A percentile compares a stretch with the other conserved stretches of the same genome.
Conservation (phyloP, 2,329 filamentous ascomycete species). For the Diaporthe aspalathi region DNA sequence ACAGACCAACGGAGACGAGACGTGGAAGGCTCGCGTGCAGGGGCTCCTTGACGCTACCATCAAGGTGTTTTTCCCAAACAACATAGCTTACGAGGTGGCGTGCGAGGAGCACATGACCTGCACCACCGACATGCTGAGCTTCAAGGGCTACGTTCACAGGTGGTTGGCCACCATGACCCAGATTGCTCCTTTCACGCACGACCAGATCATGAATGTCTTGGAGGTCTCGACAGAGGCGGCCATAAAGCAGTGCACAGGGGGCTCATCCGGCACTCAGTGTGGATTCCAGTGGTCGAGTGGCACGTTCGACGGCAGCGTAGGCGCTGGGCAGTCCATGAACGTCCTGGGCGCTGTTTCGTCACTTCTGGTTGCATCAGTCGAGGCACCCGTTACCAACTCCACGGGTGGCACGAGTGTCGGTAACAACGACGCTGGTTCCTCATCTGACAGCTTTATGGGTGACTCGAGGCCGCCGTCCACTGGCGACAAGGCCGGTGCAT, state of each 20-base stretch:
- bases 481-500: slow-evolving; percentile 46
- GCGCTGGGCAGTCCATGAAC: slow-evolving; percentile 67
- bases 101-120: slow-evolving; percentile 39
- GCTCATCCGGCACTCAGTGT: slow-evolving; percentile 55
- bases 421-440: slow-evolving; percentile 43
- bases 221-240: slow-evolving; percentile 36
- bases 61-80: slow-evolving; percentile 51
- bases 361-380: slow-evolving; percentile 50
- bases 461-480: slow-evolving; percentile 43
- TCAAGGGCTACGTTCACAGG: slow-evolving; percentile 40
- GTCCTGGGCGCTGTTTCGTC: slow-evolving; percentile 63
- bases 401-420: slow-evolving; percentile 45
- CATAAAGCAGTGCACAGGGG: slow-evolving; percentile 39
- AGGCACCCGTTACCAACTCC: slow-evolving; percentile 40
- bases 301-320: slow-evolving; percentile 60
- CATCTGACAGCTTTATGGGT: slow-evolving; percentile 42
- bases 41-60: slow-evolving; percentile 37
- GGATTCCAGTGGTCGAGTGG: slow-evolving; percentile 63
- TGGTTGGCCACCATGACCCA: slow-evolving; percentile 39
- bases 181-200: slow-evolving; percentile 38
- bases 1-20: slow-evolving; percentile 34
- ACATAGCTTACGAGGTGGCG: slow-evolving; percentile 39
- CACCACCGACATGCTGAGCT: slow-evolving; percentile 40
- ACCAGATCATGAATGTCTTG: slow-evolving; percentile 36
- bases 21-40: slow-evolving; percentile 38